A percentile compares a stretch with the other conserved stretches of the same genome.
These are phyloP conservation scores for Amborella trichopoda DNA, from an alignment of 164 flowering plant genomes.

Conservation along the genomic window DNA sequence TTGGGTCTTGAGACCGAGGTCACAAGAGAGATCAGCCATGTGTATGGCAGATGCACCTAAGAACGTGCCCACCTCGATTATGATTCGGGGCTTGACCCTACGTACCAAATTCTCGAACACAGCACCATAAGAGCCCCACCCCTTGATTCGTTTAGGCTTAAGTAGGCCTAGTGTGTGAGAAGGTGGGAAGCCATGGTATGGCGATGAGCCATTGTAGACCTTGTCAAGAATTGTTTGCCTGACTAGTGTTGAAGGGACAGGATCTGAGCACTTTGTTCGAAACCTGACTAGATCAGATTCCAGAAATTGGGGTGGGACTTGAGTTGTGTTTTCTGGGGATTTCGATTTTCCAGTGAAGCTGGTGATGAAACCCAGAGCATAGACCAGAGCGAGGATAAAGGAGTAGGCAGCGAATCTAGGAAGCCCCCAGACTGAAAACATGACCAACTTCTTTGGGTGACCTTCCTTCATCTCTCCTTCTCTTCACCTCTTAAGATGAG, in stretches of 20 bases:
- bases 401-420: conserved; percentile 11
- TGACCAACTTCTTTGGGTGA: background rate
- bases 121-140: conserved; percentile 69
- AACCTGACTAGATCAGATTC: conserved; percentile 29
- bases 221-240: conserved; percentile 31
- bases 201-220: conserved; percentile 45
- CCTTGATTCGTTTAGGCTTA: conserved; percentile 23
- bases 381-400: conserved; percentile 24
- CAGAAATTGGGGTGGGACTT: background rate
- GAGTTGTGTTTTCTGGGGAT: background rate
- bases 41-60: conserved; percentile 70
- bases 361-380: conserved; percentile 27
- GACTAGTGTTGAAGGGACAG: conserved; percentile 24
- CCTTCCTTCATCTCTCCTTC: conserved; percentile 7
- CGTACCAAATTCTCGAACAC: conserved; percentile 52
- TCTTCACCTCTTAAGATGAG: background rate
- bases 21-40: conserved; percentile 44
- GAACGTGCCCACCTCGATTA: conserved; percentile 64
- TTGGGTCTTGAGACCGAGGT: conserved; percentile 41
- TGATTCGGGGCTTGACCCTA: conserved; percentile 36
- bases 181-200: conserved; percentile 50
- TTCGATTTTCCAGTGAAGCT: conserved; percentile 3
- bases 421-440: conserved; percentile 6
- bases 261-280: conserved; percentile 24
- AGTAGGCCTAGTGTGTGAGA: conserved; percentile 22